phyloP scores from a whole-genome alignment of 2,329 filamentous ascomycete species.

The Shiraia sp. region DNA sequence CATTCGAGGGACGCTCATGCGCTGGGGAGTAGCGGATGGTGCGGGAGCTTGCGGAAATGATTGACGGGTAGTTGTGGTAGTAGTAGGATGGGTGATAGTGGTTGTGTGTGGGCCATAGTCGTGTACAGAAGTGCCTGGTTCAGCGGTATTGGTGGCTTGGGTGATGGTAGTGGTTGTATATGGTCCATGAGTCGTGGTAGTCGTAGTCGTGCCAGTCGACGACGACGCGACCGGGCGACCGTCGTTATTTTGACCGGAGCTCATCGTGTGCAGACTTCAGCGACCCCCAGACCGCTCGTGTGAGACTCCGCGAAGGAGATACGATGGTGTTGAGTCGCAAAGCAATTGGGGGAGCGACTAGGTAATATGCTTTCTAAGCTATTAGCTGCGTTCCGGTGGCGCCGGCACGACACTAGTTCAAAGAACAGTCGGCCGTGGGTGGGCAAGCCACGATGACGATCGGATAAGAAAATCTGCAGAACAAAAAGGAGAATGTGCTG shows the following conservation, averaged over 20 bases:
- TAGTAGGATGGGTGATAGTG: slow-evolving; percentile 31
- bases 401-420: too few relatives aligned
- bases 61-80: slow-evolving; percentile 30
- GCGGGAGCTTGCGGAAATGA: slow-evolving; percentile 16
- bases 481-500: too few relatives aligned
- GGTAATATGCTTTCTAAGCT: too few relatives aligned
- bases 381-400: too few relatives aligned
- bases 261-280: slow-evolving; percentile 14
- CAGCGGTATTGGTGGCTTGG: slow-evolving; percentile 13
- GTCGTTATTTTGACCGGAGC: slow-evolving; percentile 10
- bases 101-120: slow-evolving; percentile 28
- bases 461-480: too few relatives aligned
- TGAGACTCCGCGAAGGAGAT: slow-evolving; percentile 1
- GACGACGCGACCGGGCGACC: slow-evolving; percentile 15
- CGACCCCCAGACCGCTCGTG: slow-evolving; percentile 2
- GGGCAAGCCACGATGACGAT: too few relatives aligned
- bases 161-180: slow-evolving; percentile 33
- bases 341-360: too few relatives aligned
- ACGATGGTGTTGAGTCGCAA: too few relatives aligned
- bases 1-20: slow-evolving; percentile 14
- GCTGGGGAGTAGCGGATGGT: slow-evolving; percentile 9
- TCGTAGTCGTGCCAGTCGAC: slow-evolving; percentile 26
- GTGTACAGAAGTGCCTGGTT: slow-evolving; percentile 23
- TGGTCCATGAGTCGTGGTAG: slow-evolving; percentile 33
- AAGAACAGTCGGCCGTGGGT: too few relatives aligned